phyloP scores from a whole-genome alignment of 192 early-diverging fungal species.

The Glomus cerebriforme region DNA sequence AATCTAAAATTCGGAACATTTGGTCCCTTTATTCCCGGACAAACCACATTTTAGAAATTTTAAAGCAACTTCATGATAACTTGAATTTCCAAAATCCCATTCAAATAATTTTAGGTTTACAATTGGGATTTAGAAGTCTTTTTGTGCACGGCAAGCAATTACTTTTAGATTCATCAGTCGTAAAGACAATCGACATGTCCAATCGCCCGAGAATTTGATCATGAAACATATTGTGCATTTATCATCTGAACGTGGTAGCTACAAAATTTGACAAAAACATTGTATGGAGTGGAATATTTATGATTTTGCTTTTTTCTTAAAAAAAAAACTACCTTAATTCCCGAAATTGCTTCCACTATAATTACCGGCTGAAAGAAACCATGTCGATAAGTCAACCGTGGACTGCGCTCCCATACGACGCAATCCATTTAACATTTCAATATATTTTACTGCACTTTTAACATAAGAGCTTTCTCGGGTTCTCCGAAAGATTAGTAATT shows the following conservation, averaged over 20 bases:
- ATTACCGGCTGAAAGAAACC: conserved; percentile 61
- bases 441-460: background rate
- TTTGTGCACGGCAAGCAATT: conserved; percentile 51
- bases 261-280: background rate
- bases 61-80: conserved; percentile 48
- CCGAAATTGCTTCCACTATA: conserved; percentile 53
- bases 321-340: conserved; percentile 34
- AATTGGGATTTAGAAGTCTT: conserved; percentile 54
- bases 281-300: no score
- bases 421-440: conserved; percentile 3
- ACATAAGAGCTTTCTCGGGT: background rate
- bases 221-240: conserved; percentile 60
- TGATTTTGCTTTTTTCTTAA: no score
- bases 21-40: conserved; percentile 54
- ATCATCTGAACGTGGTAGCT: conserved; percentile 50
- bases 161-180: conserved; percentile 46
- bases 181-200: conserved; percentile 50
- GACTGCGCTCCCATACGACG: conserved; percentile 19
- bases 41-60: conserved; percentile 52
- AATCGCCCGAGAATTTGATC: conserved; percentile 29
- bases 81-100: conserved; percentile 1
- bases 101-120: conserved; percentile 14
- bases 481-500: no score
- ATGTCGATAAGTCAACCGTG: conserved; percentile 55
- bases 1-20: conserved; percentile 54